These are phyloP conservation scores for Umbelopsis vinacea DNA, from an alignment of 192 early-diverging fungal genomes.

Conservation along the genomic window DNA sequence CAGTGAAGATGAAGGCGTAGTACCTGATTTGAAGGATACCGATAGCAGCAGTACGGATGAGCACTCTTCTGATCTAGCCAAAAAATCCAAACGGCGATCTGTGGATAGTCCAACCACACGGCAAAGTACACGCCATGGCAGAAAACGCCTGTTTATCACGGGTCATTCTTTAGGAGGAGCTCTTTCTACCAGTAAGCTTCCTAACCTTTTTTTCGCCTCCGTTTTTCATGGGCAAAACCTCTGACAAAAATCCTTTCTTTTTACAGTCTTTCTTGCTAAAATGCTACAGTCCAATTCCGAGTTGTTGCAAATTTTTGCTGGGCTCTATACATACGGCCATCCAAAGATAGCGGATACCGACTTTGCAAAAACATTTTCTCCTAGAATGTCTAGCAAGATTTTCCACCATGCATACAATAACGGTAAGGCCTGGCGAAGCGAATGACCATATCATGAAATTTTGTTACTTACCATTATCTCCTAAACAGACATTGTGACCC, in stretches of 20 bases:
- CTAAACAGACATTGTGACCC: constrained; percentile 24
- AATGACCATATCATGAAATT: neutral
- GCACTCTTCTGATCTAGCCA: neutral
- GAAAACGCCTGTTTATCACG: constrained; percentile 54
- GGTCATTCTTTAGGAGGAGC: constrained; percentile 58
- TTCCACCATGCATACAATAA: constrained; percentile 63
- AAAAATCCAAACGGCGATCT: neutral
- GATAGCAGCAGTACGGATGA: constrained; percentile 19
- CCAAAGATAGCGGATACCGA: constrained; percentile 55
- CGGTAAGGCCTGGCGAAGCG: constrained; percentile 26
- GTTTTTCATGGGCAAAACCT: neutral
- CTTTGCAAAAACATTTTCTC: constrained; percentile 53
- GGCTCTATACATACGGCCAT: constrained; percentile 57
- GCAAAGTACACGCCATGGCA: constrained; percentile 24
- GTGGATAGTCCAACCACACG: neutral
- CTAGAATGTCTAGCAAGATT: constrained; percentile 52
- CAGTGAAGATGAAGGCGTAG: neutral
- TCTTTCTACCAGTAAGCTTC: constrained; percentile 45
- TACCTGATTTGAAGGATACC: neutral
- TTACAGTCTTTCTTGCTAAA: constrained; percentile 53
- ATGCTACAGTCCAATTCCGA: constrained; percentile 54
- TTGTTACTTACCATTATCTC: neutral
- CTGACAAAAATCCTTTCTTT: neutral
- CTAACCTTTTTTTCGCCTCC: no score
- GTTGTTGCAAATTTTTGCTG: constrained; percentile 53